These are phyloP conservation scores for Boletus edulis DNA, from an alignment of 768 basidiomycete species.

Conservation along the genomic window DNA sequence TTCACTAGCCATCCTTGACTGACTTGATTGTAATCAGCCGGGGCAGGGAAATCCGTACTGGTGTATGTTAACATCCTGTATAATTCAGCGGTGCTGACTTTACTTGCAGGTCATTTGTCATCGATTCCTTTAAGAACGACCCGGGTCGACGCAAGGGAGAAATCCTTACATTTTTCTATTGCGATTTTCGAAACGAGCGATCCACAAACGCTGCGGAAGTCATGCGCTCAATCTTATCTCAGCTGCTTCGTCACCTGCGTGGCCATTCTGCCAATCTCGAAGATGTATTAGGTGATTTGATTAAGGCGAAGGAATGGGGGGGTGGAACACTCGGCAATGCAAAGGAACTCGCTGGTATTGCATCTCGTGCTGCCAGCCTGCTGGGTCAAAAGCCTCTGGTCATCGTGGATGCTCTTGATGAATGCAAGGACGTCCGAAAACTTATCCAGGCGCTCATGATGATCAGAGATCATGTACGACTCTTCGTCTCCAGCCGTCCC, in stretches of 20 bases:
- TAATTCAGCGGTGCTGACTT: neutral
- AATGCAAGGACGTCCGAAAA: neutral
- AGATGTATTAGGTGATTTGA: neutral
- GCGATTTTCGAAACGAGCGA: constrained; percentile 1
- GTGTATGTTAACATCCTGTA: neutral
- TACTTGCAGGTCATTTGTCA: neutral
- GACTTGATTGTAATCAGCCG: neutral
- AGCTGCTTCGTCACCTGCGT: constrained; percentile 1
- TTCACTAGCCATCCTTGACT: neutral
- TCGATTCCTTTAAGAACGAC: neutral
- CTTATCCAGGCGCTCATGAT: neutral
- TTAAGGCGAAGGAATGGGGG: neutral
- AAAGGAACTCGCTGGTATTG: neutral
- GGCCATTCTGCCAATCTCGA: neutral
- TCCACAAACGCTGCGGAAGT: constrained; percentile 1
- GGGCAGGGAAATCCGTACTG: constrained; percentile 7
- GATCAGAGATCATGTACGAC: neutral
- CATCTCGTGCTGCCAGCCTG: neutral
- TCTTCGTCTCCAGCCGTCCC: constrained; percentile 3
- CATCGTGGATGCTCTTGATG: constrained; percentile 6
- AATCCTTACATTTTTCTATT: neutral
- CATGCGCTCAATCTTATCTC: constrained; percentile 1
- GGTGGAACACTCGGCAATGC: neutral
- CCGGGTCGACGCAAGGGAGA: neutral
- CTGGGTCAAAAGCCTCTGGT: neutral